These are phyloP conservation scores for Alternaria ventricosa DNA, from an alignment of 2,329 filamentous ascomycete genomes.

Conservation along the genomic window DNA sequence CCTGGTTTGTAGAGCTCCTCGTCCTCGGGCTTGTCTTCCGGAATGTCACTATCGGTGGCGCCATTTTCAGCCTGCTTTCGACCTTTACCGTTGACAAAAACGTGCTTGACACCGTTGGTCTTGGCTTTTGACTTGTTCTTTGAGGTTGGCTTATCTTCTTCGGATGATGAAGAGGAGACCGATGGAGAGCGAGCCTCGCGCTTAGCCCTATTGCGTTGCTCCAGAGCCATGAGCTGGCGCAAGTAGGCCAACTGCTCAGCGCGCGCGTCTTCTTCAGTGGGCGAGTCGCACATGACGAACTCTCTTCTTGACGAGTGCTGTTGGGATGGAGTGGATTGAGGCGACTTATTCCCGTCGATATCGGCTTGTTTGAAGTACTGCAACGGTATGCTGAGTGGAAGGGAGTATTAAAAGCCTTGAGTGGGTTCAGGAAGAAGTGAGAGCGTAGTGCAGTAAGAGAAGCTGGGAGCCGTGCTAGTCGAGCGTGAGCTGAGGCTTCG, in stretches of 20 bases:
- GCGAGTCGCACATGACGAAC: constrained; percentile 5
- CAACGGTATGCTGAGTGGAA: not conserved
- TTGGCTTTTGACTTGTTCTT: not conserved
- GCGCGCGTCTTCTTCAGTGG: not conserved
- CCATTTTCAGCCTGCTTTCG: not conserved
- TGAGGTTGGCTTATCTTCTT: not conserved
- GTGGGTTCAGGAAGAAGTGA: not conserved
- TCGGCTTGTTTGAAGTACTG: not conserved
- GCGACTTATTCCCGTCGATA: not conserved
- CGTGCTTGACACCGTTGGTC: constrained; percentile 18
- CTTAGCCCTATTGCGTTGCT: not conserved
- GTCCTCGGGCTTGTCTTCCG: constrained; percentile 10
- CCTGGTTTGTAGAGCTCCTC: constrained; percentile 36
- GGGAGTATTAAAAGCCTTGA: not conserved
- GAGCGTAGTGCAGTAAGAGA: not conserved
- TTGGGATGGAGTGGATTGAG: not conserved
- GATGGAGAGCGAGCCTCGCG: not conserved
- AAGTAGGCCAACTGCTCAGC: not conserved
- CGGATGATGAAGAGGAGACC: constrained; percentile 11
- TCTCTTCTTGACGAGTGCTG: not conserved
- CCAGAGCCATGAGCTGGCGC: not conserved
- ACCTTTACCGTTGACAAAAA: constrained; percentile 19
- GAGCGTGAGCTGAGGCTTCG: not conserved
- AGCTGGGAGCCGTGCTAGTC: not conserved
- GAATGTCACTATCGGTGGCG: not conserved